A percentile compares a stretch with the other conserved stretches of the same genome.
Conservation (phyloP, 345 rosid species). For the Brassica carinata region DNA sequence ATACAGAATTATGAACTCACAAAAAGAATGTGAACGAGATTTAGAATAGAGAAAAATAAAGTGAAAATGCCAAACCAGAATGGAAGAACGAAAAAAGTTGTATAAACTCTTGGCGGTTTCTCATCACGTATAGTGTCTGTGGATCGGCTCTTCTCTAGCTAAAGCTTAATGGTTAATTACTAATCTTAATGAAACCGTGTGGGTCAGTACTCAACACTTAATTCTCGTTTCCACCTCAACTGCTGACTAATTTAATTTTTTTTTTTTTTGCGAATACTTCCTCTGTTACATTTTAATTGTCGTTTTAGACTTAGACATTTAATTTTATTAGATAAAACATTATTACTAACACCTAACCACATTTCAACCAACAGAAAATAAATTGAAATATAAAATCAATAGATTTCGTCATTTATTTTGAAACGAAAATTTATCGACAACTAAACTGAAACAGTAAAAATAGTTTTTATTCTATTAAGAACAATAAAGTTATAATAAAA, state of each 20-base stretch:
- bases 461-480: too few relatives aligned
- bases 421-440: too few relatives aligned
- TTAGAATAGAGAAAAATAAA: background rate
- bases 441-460: too few relatives aligned
- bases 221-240: slow-evolving; percentile 19
- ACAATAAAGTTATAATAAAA: too few relatives aligned
- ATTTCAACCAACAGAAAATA: too few relatives aligned
- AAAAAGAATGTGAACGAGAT: slow-evolving; percentile 32
- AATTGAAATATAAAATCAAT: too few relatives aligned
- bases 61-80: slow-evolving; percentile 20
- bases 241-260: background rate
- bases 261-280: too few relatives aligned
- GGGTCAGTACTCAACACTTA: slow-evolving; percentile 27
- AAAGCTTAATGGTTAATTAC: slow-evolving; percentile 7
- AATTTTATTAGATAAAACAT: too few relatives aligned
- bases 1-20: slow-evolving; percentile 28
- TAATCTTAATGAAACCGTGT: slow-evolving; percentile 23
- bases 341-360: too few relatives aligned
- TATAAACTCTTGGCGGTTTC: slow-evolving; percentile 14
- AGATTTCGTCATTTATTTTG: too few relatives aligned
- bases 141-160: background rate
- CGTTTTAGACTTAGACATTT: too few relatives aligned
- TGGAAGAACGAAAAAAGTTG: background rate
- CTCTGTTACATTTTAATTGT: too few relatives aligned
- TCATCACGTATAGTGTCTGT: background rate